Conservation (phyloP, 2,329 filamentous ascomycete genomes). For the Colletotrichum sansevieriae region DNA sequence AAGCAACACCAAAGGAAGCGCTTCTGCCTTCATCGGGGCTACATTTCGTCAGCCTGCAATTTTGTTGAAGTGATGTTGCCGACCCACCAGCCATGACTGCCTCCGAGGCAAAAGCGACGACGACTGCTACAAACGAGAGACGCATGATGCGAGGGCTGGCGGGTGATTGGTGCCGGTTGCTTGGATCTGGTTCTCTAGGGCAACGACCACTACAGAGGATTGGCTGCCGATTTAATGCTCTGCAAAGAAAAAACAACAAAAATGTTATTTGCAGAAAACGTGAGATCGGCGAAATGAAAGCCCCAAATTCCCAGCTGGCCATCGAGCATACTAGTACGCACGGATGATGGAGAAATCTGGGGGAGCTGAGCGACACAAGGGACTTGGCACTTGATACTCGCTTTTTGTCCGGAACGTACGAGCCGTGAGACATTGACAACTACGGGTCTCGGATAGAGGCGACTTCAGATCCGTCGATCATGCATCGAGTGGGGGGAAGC, state of each 20-base stretch:
- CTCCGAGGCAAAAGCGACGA: background rate
- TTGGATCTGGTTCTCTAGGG: background rate
- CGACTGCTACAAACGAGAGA: background rate
- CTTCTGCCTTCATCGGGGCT: constrained; percentile 25
- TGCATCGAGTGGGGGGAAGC: background rate
- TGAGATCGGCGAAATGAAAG: no score
- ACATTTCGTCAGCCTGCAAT: background rate
- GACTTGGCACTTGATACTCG: constrained; percentile 25
- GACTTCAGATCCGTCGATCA: constrained; percentile 8
- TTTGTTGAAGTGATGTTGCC: no score
- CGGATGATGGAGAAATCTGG: background rate
- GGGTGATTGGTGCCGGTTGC: background rate
- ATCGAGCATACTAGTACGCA: background rate
- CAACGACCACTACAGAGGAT: background rate
- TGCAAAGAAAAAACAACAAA: background rate
- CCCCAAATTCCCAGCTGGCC: background rate
- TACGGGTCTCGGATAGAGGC: constrained; percentile 21
- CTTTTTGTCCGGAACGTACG: constrained; percentile 28
- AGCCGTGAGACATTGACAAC: constrained; percentile 40
- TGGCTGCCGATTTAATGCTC: background rate
- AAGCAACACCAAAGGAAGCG: constrained; percentile 7
- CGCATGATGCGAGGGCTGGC: background rate
- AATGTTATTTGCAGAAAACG: background rate
- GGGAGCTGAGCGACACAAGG: background rate
- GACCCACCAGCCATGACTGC: background rate